A percentile compares a stretch with the other conserved stretches of the same genome.
Evolutionary conservation across 176 grass and related monocot species (phyloP).

Genomic region (Triticum turgidum): DNA sequence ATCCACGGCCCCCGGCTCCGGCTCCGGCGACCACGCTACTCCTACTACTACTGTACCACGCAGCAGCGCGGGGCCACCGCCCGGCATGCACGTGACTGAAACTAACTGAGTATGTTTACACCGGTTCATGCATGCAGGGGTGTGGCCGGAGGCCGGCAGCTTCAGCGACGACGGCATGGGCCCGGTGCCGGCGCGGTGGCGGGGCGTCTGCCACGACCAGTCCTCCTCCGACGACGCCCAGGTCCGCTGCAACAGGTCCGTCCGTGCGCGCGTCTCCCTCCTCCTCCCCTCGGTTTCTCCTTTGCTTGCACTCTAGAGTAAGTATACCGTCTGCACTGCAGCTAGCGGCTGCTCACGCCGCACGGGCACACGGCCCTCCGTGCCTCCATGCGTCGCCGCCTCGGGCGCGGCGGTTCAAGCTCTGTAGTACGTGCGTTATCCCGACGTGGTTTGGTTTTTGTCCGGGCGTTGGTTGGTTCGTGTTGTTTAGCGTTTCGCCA

Average conservation of each 20-base stretch:
- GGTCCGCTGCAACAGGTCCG: conserved; percentile 84
- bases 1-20: not conserved
- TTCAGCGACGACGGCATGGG: conserved; percentile 88
- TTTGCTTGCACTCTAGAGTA: no score
- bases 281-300: not conserved
- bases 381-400: not conserved
- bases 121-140: conserved; percentile 45
- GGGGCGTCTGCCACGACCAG: conserved; percentile 78
- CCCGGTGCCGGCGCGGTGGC: conserved; percentile 60
- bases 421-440: not conserved
- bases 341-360: no score
- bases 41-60: not conserved
- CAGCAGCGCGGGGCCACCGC: not conserved
- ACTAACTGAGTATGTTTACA: not conserved
- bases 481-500: not conserved
- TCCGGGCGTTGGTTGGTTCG: not conserved
- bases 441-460: not conserved
- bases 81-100: not conserved
- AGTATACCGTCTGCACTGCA: no score
- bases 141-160: conserved; percentile 94
- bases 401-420: not conserved
- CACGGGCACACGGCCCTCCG: not conserved
- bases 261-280: not conserved
- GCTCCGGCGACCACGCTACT: not conserved
- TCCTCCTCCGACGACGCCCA: conserved; percentile 34